Evolutionary conservation across 2,329 filamentous ascomycete species (phyloP).

Genomic region (Cladosporium sp.): DNA sequence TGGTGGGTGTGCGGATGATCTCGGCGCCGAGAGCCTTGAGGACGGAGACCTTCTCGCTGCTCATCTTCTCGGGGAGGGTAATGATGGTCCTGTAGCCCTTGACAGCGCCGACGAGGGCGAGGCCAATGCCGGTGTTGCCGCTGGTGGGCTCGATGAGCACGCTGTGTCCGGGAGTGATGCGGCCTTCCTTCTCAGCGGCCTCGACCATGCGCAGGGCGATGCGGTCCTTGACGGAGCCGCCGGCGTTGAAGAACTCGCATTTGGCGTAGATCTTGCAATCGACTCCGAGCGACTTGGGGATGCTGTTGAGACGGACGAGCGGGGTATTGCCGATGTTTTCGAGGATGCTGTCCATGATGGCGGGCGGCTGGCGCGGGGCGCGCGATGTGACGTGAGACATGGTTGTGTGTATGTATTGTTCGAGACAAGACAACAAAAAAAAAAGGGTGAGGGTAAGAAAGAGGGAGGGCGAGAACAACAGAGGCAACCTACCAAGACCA

Average conservation of each 20-base stretch:
- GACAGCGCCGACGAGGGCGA: slow-evolving; percentile 89
- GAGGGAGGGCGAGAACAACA: neutral
- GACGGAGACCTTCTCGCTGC: slow-evolving; percentile 94
- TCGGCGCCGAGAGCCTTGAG: slow-evolving; percentile 91
- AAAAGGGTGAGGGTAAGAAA: neutral
- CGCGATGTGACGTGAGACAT: slow-evolving; percentile 42
- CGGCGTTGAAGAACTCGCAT: slow-evolving; percentile 54
- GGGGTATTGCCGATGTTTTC: slow-evolving; percentile 95
- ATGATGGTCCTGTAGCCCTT: slow-evolving; percentile 99
- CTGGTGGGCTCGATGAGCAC: slow-evolving; percentile 92
- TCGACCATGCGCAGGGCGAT: slow-evolving; percentile 98
- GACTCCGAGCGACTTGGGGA: slow-evolving; percentile 87
- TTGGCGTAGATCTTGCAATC: slow-evolving; percentile 58
- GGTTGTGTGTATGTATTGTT: slow-evolving; percentile 15
- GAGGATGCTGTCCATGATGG: slow-evolving; percentile 66
- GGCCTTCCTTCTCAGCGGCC: slow-evolving; percentile 83
- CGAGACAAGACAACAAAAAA: neutral
- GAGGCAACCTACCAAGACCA: neutral
- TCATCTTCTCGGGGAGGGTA: slow-evolving; percentile 99
- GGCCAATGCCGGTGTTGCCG: slow-evolving; percentile 95
- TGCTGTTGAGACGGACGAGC: slow-evolving; percentile 89
- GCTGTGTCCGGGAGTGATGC: slow-evolving; percentile 96
- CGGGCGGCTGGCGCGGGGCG: slow-evolving; percentile 53
- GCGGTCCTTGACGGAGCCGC: slow-evolving; percentile 87
- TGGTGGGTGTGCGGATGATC: slow-evolving; percentile 95